phyloP scores from a whole-genome alignment of 257 asterid species.

The Penstemon eatonii region DNA sequence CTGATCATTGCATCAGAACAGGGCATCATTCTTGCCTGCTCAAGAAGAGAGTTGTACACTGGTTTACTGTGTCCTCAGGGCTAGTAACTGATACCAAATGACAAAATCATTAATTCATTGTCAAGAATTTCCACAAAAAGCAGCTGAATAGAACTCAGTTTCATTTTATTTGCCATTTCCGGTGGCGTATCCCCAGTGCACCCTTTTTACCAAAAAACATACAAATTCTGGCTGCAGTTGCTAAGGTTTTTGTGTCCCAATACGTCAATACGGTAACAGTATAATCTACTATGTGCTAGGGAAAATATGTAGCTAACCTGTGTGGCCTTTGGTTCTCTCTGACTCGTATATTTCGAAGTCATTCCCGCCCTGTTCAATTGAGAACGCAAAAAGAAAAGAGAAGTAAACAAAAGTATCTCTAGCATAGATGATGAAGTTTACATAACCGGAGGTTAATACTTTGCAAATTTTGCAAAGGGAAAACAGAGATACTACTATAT shows the following conservation, averaged over 20 bases:
- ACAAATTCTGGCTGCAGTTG: too few relatives aligned
- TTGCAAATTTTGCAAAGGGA: neutral
- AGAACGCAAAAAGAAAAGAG: constrained; percentile 2
- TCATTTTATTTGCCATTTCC: neutral
- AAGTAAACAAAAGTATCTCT: too few relatives aligned
- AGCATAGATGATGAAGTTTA: neutral
- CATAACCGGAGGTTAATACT: neutral
- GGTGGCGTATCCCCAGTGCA: too few relatives aligned
- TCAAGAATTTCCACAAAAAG: neutral
- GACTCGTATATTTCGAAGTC: constrained; percentile 89
- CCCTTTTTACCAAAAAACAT: too few relatives aligned
- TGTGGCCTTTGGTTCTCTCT: constrained; percentile 86
- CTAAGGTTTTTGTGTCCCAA: too few relatives aligned
- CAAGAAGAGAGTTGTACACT: constrained; percentile 65
- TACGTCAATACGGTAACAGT: too few relatives aligned
- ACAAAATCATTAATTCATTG: neutral
- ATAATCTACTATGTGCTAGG: neutral
- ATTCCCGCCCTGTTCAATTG: constrained; percentile 75
- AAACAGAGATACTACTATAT: constrained; percentile 2
- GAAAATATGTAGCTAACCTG: constrained; percentile 50
- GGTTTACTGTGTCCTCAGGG: constrained; percentile 76
- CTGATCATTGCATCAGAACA: constrained; percentile 11
- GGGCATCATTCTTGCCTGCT: constrained; percentile 41
- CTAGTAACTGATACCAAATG: constrained; percentile 55
- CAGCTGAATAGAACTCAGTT: constrained; percentile 3